Base-by-base conservation (phyloP, 1,284 basidiomycete genomes). In the Paramarasmius palmivorus region DNA sequence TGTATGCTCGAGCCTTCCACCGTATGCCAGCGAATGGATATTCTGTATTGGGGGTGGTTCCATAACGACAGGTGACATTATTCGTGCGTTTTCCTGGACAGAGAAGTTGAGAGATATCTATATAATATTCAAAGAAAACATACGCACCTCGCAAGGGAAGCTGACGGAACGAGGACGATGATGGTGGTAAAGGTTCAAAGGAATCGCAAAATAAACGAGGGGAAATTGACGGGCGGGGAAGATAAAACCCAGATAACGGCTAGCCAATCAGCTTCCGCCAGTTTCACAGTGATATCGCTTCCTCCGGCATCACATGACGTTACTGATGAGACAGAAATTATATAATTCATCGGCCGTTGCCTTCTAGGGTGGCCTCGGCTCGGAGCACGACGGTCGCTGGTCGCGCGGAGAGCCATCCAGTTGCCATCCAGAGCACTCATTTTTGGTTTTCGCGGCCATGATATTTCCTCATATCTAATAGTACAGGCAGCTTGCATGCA, bases 1-100 rank as follows among this genome's bases (percentile, higher is more conserved):
- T 36, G 42, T 5, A 45, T 32, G 20, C 29, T 41, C 40, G 34
- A 38, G 35, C 25, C 47, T 20, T 15, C 25, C 25, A 17, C 25
- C 46, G 20, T 52, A 35, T 15, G 41, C 34, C 10, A 45, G 34
- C 32, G 41, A 44, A 49, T 73, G 75, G 61, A 79, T 71, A 65
- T 67, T 74, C 60, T 46, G 47, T 41, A 79, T 63, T 22, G 75
- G 67, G 48, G 80, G 77, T 32, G 76, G 62, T 65, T 82, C 79
- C 63, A 77, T 71, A 57, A 73, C 62, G 58, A 74, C 62, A 59
- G 73, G 69, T 37, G 70, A 70, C 72, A 75, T 74, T 54, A 25
- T 42, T 12, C 14, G 17, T 41, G 12, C 8, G 25, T 32, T 45
- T 65, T 70, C 70, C 59, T 58, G 61, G 38, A 49, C 32, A 15